phyloP scores from a whole-genome alignment of 1,284 basidiomycete species.

The Trichosporon coremiiforme region DNA sequence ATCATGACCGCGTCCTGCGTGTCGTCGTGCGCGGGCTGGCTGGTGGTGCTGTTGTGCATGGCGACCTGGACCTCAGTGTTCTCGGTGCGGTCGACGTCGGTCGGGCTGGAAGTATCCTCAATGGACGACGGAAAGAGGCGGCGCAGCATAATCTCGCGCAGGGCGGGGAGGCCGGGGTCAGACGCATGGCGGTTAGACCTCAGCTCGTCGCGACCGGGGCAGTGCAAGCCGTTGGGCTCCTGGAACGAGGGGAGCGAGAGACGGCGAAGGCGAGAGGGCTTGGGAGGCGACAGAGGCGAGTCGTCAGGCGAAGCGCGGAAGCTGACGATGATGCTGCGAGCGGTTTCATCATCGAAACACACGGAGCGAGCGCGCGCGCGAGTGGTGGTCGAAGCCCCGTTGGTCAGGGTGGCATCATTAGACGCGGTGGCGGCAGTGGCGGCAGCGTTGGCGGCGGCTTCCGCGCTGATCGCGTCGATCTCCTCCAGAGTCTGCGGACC shows the following conservation, averaged over 20 bases:
- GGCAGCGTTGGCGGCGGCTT: not conserved
- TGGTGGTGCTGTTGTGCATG: not conserved
- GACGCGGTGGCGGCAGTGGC: no score
- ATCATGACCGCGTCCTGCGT: not conserved
- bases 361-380: not conserved
- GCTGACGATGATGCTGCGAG: no score
- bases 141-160: not conserved
- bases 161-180: not conserved
- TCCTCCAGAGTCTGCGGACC: not conserved
- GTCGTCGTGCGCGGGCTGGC: not conserved
- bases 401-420: not conserved
- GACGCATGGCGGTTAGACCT: not conserved
- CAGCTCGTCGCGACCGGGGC: constrained; percentile 2
- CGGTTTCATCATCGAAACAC: not conserved
- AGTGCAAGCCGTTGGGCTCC: not conserved
- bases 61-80: no score
- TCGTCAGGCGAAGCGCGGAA: not conserved
- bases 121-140: not conserved
- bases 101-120: not conserved
- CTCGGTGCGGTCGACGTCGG: not conserved
- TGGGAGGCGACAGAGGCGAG: not conserved
- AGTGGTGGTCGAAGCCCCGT: not conserved
- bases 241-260: not conserved
- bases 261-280: not conserved
- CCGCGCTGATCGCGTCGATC: not conserved